Evolutionary conservation across 2,329 filamentous ascomycete genomes (phyloP).

Genomic region (Cordyceps tenuipes): DNA sequence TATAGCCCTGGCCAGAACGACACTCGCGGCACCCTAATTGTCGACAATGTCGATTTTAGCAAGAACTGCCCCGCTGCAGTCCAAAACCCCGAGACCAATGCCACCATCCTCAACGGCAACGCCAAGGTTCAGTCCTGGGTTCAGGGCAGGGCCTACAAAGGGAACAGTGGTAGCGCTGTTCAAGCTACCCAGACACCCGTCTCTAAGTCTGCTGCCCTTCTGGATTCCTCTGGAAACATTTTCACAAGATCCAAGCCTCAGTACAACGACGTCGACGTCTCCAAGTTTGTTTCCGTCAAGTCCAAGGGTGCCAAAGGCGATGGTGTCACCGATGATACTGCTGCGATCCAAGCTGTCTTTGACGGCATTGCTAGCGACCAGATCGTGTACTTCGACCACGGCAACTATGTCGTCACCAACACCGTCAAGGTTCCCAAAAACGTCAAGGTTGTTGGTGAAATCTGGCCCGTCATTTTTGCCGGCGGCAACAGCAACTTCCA

Average conservation of each 20-base stretch:
- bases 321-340: constrained; percentile 78
- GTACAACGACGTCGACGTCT: constrained; percentile 61
- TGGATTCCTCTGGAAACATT: constrained; percentile 56
- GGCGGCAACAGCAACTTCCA: constrained; percentile 62
- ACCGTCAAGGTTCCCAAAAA: constrained; percentile 68
- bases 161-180: constrained; percentile 39
- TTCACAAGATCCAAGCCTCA: constrained; percentile 85
- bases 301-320: constrained; percentile 78
- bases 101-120: constrained; percentile 60
- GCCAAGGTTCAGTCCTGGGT: constrained; percentile 62
- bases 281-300: constrained; percentile 76
- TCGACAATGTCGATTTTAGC: constrained; percentile 84
- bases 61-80: constrained; percentile 61
- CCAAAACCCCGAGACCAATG: constrained; percentile 44
- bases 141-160: constrained; percentile 68
- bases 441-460: constrained; percentile 81
- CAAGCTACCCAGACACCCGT: constrained; percentile 50
- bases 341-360: constrained; percentile 70
- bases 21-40: constrained; percentile 72
- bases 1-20: constrained; percentile 54
- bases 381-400: constrained; percentile 68
- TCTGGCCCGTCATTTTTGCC: constrained; percentile 86
- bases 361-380: constrained; percentile 55
- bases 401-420: constrained; percentile 60
- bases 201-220: constrained; percentile 58